A percentile compares a stretch with the other conserved stretches of the same genome.
These are phyloP conservation scores for Blastobotrys terrestris DNA, from an alignment of 805 yeast genomes.

Conservation along the genomic window DNA sequence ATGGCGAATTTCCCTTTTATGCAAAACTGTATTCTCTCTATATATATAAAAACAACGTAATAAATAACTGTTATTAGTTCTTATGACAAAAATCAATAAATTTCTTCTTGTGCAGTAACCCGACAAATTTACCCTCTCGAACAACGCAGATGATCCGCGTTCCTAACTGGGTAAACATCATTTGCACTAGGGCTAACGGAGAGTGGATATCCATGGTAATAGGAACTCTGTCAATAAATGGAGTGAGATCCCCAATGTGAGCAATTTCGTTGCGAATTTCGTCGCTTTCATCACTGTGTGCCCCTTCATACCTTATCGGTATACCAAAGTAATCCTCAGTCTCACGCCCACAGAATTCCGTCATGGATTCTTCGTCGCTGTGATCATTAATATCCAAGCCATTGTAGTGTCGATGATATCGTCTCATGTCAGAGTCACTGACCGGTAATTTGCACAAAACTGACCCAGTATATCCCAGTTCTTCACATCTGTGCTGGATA, in stretches of 20 bases:
- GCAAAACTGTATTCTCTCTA: not conserved
- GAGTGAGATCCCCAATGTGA: slow-evolving; percentile 36
- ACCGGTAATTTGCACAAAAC: slow-evolving; percentile 23
- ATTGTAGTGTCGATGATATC: slow-evolving; percentile 17
- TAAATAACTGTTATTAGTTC: not conserved
- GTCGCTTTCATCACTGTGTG: not conserved
- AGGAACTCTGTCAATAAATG: slow-evolving; percentile 42
- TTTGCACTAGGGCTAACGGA: slow-evolving; percentile 45
- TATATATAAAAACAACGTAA: not conserved
- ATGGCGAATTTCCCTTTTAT: not conserved
- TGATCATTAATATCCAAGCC: slow-evolving; percentile 1
- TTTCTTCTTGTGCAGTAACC: slow-evolving; percentile 48
- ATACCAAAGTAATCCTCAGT: not conserved
- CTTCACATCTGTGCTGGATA: slow-evolving; percentile 25
- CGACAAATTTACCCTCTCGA: slow-evolving; percentile 43
- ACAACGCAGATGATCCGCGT: slow-evolving; percentile 42
- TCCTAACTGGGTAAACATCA: slow-evolving; percentile 48
- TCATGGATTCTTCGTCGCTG: not conserved
- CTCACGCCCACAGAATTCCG: not conserved
- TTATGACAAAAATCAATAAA: slow-evolving; percentile 40
- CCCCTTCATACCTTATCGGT: not conserved
- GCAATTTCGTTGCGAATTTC: slow-evolving; percentile 1
- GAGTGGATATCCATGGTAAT: slow-evolving; percentile 42
- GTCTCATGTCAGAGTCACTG: slow-evolving; percentile 17
- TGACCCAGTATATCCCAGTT: slow-evolving; percentile 18